phyloP scores from a whole-genome alignment of 73 alveolate species.

The Tetrahymena borealis region DNA sequence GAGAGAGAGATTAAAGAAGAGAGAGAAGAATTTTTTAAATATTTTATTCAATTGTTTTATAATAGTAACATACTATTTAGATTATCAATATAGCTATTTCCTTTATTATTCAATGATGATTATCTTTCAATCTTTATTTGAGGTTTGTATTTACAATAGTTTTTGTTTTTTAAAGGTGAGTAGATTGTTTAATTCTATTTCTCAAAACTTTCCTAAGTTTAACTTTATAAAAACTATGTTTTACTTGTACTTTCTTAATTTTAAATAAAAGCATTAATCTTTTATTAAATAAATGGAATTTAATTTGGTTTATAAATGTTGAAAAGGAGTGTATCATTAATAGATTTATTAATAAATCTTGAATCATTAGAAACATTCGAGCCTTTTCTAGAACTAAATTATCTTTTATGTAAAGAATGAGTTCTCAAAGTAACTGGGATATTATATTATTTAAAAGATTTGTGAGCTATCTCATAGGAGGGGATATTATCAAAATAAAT shows the following conservation, averaged over 20 bases:
- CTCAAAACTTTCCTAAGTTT: not conserved
- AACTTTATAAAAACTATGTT: not conserved
- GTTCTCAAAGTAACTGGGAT: not conserved
- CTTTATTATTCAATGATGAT: no score
- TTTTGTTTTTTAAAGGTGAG: not conserved
- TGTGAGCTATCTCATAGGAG: not conserved
- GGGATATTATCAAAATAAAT: not conserved
- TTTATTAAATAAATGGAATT: not conserved
- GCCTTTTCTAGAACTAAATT: not conserved
- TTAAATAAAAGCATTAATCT: not conserved
- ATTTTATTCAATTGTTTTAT: no score
- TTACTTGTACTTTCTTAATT: not conserved
- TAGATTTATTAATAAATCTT: not conserved
- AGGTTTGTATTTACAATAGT: not conserved
- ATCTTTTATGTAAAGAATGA: not conserved
- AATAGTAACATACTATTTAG: no score
- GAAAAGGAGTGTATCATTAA: not conserved
- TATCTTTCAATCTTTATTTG: not conserved
- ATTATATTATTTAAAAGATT: not conserved
- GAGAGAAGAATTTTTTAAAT: no score
- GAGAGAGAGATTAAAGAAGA: no score
- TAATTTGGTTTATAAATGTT: not conserved
- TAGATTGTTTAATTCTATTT: not conserved
- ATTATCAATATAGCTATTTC: no score
- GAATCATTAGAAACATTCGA: not conserved